Base-by-base conservation (phyloP, 306 rosid species). In the Medicago truncatula region DNA sequence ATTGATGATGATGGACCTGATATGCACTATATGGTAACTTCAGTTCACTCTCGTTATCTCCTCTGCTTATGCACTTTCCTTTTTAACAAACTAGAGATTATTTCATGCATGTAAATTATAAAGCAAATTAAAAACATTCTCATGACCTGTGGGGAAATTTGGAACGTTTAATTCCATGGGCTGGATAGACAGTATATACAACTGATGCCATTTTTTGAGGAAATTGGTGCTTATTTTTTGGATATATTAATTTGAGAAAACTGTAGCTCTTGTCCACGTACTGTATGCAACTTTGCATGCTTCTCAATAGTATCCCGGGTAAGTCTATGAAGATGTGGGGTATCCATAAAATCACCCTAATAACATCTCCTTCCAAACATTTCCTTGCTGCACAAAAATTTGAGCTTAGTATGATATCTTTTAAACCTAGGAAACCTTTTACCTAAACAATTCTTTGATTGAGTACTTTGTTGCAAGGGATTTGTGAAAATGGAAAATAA, bases 1-100 rank as follows among this genome's bases (percentile, higher is more conserved):
- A 87, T 94, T 76, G 97, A 94, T 77, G 98, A 94, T 38, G 96
- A 90, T 78, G 98, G 98, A 73, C 98, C 96, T 59, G 98, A 94
- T 77, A 94, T 94, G 97, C 98, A 92, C 84, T 94, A 90, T 69
- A 94, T 92, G 98, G 98, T 92, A 88, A 85, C 16, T 60, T 59
- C 61, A 71, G 62, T 60, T 13, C 8, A 47, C 70, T 79, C 77
- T 62, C 66, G 17, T 43, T 81, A 71, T 63, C 40, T 67, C 21
- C 68, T 73, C 6, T 68, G 57, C 65, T 54, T 12, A 47, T 44
- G 43, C 54, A 15, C 56, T 31, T 70, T 40, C 62, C 39, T 25
- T 38, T 21, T 76, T 43, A 69, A 46, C 50, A 67, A 85, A 58
- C 64, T 61, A 50, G 60, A 76, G 47, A 44, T 44, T 63, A 25